Evolutionary conservation across 495 filamentous ascomycete species (phyloP).

Genomic region (Aspergillus sparsus): DNA sequence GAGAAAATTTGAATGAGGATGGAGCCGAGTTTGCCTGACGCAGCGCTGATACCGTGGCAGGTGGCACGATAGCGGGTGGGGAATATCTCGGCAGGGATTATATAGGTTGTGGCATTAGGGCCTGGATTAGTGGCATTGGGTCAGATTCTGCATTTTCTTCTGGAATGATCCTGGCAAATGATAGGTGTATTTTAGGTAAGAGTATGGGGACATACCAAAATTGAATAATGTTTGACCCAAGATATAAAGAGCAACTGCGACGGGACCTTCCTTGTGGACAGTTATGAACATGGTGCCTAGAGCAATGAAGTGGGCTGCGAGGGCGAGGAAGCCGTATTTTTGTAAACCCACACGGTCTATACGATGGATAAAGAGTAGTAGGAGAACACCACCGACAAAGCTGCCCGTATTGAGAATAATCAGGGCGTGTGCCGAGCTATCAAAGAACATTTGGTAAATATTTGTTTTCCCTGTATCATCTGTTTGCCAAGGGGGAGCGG

Average conservation of each 20-base stretch:
- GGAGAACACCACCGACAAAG: conserved; percentile 45
- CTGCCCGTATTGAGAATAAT: conserved; percentile 49
- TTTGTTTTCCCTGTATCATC: conserved; percentile 33
- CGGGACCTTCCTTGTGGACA: conserved; percentile 40
- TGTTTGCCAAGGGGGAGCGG: conserved; percentile 42
- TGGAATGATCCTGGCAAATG: no score
- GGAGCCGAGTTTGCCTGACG: conserved; percentile 57
- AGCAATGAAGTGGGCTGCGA: conserved; percentile 51
- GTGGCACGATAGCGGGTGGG: conserved; percentile 61
- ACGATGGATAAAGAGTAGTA: conserved; percentile 46
- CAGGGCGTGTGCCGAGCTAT: conserved; percentile 41
- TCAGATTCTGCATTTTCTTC: no score
- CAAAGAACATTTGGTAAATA: conserved; percentile 43
- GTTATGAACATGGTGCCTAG: conserved; percentile 51
- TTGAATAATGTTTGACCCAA: conserved; percentile 66
- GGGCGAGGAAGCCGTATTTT: conserved; percentile 49
- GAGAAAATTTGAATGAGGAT: conserved; percentile 58
- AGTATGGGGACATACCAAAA: conserved; percentile 41
- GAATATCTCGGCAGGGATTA: conserved; percentile 62
- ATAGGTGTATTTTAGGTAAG: no score
- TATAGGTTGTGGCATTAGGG: conserved; percentile 63
- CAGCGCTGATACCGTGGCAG: conserved; percentile 58
- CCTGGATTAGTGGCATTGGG: conserved; percentile 22
- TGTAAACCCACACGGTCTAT: conserved; percentile 51
- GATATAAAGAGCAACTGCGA: conserved; percentile 57